Evolutionary conservation across 1,139 yeast species (phyloP).

Genomic region (Zygosaccharomyces sapae): DNA sequence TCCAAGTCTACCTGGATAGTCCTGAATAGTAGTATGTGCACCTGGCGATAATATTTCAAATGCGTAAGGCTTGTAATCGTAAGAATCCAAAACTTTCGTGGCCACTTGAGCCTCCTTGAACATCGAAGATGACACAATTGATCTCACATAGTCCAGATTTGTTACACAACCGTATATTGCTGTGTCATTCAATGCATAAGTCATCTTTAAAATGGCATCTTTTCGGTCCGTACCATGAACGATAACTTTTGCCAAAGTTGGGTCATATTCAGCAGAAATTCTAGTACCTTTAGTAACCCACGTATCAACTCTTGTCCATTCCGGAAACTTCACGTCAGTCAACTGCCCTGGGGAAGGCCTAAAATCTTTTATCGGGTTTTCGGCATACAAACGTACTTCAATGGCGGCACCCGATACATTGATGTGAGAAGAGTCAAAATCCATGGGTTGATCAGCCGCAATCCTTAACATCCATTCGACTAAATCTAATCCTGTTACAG

Average conservation of each 20-base stretch:
- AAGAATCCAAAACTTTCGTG: constrained; percentile 84
- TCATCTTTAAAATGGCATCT: constrained; percentile 73
- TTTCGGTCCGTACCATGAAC: constrained; percentile 86
- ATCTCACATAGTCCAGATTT: constrained; percentile 81
- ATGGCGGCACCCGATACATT: constrained; percentile 79
- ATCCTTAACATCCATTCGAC: constrained; percentile 95
- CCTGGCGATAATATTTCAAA: constrained; percentile 84
- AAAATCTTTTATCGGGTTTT: constrained; percentile 91
- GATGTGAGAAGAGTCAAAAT: constrained; percentile 52
- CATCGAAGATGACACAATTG: constrained; percentile 79
- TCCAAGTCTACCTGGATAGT: constrained; percentile 87
- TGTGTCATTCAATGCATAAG: constrained; percentile 80
- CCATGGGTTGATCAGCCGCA: constrained; percentile 87
- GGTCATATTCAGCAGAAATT: constrained; percentile 90
- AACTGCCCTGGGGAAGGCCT: constrained; percentile 95
- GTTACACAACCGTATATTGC: constrained; percentile 84
- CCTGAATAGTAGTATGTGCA: constrained; percentile 93
- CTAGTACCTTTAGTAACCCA: constrained; percentile 93
- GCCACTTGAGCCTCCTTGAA: constrained; percentile 79
- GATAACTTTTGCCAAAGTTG: constrained; percentile 92
- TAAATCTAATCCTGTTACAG: constrained; percentile 88
- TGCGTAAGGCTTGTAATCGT: constrained; percentile 73
- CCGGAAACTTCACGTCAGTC: constrained; percentile 78
- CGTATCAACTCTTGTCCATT: constrained; percentile 87
- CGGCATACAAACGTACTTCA: constrained; percentile 96